Conservation (phyloP, 148 eudicot genomes). For the Nyssa sinensis region DNA sequence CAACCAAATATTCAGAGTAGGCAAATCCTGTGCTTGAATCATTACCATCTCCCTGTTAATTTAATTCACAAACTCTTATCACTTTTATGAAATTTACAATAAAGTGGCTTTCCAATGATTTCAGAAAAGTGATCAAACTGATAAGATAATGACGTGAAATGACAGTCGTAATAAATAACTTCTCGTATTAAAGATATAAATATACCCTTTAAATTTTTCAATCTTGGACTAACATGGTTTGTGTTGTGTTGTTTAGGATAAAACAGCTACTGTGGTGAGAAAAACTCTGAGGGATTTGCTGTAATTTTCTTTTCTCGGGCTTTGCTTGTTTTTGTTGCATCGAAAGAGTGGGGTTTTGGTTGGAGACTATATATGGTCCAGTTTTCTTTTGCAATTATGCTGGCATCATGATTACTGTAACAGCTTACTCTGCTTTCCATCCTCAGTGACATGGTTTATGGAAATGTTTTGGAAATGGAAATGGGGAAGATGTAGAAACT, state of each 20-base stretch:
- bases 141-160: too few relatives aligned
- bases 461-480: not conserved
- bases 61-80: too few relatives aligned
- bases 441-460: not conserved
- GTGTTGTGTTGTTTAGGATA: slow-evolving; percentile 24
- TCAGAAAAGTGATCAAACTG: too few relatives aligned
- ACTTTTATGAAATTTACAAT: too few relatives aligned
- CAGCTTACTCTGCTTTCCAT: not conserved
- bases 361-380: not conserved
- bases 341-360: not conserved
- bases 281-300: slow-evolving; percentile 46
- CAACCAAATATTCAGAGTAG: too few relatives aligned
- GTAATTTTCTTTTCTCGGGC: slow-evolving; percentile 2
- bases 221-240: not conserved
- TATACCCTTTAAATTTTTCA: too few relatives aligned
- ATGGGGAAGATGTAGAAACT: not conserved
- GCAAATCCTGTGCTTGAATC: too few relatives aligned
- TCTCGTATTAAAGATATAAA: too few relatives aligned
- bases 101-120: too few relatives aligned
- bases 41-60: too few relatives aligned
- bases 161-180: too few relatives aligned
- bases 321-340: not conserved
- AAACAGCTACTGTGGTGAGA: slow-evolving; percentile 8
- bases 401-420: not conserved
- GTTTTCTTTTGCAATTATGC: not conserved